phyloP scores from a whole-genome alignment of 768 basidiomycete genomes.

The Mycena crocata region DNA sequence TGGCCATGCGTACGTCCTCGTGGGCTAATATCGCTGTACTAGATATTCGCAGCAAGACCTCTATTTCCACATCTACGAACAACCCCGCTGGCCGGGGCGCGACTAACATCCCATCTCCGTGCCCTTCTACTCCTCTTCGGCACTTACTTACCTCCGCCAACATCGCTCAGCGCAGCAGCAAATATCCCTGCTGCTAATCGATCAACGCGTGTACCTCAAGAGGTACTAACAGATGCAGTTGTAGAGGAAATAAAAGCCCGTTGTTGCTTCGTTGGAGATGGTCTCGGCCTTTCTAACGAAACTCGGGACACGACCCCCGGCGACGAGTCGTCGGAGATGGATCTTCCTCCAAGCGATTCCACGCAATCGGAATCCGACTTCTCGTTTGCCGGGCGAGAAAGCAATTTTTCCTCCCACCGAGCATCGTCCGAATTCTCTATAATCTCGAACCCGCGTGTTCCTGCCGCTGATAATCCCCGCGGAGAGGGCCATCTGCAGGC shows the following conservation, averaged over 20 bases:
- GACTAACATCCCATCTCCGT: conserved; percentile 83
- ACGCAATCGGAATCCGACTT: conserved; percentile 78
- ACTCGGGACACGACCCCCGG: conserved; percentile 46
- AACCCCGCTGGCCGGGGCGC: conserved; percentile 88
- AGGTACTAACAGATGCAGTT: conserved; percentile 82
- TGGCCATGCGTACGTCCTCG: too few relatives aligned
- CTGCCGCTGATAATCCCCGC: conserved; percentile 44
- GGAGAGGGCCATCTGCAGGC: conserved; percentile 70
- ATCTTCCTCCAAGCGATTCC: conserved; percentile 60
- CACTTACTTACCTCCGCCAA: conserved; percentile 85
- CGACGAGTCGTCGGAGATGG: conserved; percentile 53
- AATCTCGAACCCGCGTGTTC: conserved; percentile 56
- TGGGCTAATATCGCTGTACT: conserved; percentile 13
- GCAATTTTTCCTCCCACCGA: conserved; percentile 59
- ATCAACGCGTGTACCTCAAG: conserved; percentile 77
- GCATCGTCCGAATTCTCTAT: conserved; percentile 72
- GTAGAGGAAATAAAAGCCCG: conserved; percentile 92
- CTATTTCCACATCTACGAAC: conserved; percentile 85
- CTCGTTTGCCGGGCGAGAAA: conserved; percentile 64
- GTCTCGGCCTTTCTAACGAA: conserved; percentile 56
- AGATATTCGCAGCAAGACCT: conserved; percentile 94
- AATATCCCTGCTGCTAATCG: conserved; percentile 74
- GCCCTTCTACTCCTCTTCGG: conserved; percentile 86
- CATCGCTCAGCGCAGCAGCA: conserved; percentile 71
- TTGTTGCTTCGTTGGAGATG: conserved; percentile 86